Evolutionary conservation across 768 basidiomycete genomes (phyloP), one percentile per base, ranked within the genome.

Genomic region (Dioszegia crocea): DNA sequence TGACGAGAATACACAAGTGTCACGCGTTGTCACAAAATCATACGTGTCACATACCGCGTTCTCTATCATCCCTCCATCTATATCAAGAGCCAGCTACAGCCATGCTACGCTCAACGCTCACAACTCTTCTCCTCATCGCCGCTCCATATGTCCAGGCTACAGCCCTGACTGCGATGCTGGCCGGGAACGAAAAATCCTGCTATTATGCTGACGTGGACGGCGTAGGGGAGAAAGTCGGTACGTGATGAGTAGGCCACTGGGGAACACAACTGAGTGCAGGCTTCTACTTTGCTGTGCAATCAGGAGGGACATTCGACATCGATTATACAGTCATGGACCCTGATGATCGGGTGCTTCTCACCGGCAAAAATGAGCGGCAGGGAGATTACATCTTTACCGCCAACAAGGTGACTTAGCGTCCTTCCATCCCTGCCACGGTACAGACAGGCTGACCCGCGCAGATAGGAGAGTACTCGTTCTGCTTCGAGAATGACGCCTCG

Each of bases 241-340:
- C 91, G 81, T 94, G 91, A 82, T 78, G 65, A 86, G 36, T 24
- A 33, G 36, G n/a, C 3, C 21, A 19, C 36, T n/a, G n/a, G n/a
- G n/a, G n/a, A n/a, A n/a, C n/a, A n/a, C n/a, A n/a, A n/a, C n/a
- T n/a, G n/a, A 17, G 14, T 27, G 10, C 61, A 62, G 74, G 97
- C 84, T 97, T 99, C 79, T 97, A 97, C 80, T 98, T 91, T 81
- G 94, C 94, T 63, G 93, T 97, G 33, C 94, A 98, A 85, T 90
- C 92, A 27, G 94, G 94, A 45, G 94, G 94, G 59, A 87, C 90
- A 0, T 97, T 97, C 78, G 94, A 96, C 77, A 87, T 97, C 41
- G 91, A 94, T 81, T 96, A 88, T 74, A 86, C 89, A 62, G 83
- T 97, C 64, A 91, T 87, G 66, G 91, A 94, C 76, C 94, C 96